Evolutionary conservation across 2,329 filamentous ascomycete species (phyloP), one percentile per base, ranked within the genome.

Genomic region (Emydomyces testavorans): DNA sequence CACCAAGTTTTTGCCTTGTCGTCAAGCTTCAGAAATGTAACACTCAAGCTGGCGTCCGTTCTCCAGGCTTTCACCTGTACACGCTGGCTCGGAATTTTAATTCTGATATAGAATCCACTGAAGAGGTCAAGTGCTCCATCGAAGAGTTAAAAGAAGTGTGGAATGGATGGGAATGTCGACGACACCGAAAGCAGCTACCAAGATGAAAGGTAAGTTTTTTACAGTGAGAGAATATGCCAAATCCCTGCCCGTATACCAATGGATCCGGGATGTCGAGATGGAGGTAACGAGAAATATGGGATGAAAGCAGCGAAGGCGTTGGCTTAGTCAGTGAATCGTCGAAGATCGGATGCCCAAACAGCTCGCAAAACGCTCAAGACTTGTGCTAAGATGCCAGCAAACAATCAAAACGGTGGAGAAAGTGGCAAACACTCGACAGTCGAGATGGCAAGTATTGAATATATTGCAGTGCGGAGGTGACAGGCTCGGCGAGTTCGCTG

Each of bases 61-160:
- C 13, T 23, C 10, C 15, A 20, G n/a, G 1, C 8, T 13, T 35
- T 59, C 56, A 58, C 54, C 53, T 56, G 51, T 55, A 54, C 39
- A 55, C 56, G 43, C 50, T 55, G 35, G 50, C 51, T 54, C 50
- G 53, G 52, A 57, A 55, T 55, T 54, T 55, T 46, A 54, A 41
- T 50, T 54, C 53, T 47, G 53, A 55, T 51, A 54, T 44, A 46
- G 53, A 55, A 54, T 59, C 53, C 53, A 57, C 53, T 36, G 51
- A 53, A 40, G 53, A 50, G 46, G 49, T 49, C 53, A 52, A 51
- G 40, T 53, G 55, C 54, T 59, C 57, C 57, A 59, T 59, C 57
- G 57, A 57, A 52, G 48, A 41, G 32, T 48, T 41, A 47, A 35
- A 36, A 10, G 32, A 36, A n/a, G n/a, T n/a, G 11, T 41, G 21